Evolutionary conservation across 495 filamentous ascomycete species (phyloP).

Genomic region (Aspergillus biplanus): DNA sequence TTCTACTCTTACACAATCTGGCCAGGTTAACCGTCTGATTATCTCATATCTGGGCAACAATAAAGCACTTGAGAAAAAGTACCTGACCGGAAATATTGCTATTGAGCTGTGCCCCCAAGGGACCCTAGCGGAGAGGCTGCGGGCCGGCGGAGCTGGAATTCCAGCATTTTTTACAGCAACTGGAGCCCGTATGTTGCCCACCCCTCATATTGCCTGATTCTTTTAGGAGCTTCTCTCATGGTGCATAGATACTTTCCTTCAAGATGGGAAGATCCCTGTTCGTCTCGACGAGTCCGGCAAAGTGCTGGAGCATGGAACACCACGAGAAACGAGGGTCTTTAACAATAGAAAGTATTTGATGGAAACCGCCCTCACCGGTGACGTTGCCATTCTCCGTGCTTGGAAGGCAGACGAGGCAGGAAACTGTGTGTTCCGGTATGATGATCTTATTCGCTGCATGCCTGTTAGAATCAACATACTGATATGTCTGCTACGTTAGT

Average conservation of each 20-base stretch:
- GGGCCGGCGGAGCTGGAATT: constrained; percentile 83
- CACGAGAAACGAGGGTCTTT: constrained; percentile 83
- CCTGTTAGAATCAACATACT: constrained; percentile 2
- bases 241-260: constrained; percentile 65
- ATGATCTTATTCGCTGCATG: constrained; percentile 19
- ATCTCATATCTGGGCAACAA: constrained; percentile 88
- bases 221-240: constrained; percentile 2
- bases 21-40: constrained; percentile 83
- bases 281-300: constrained; percentile 75
- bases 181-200: constrained; percentile 58
- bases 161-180: constrained; percentile 93
- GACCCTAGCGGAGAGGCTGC: constrained; percentile 82
- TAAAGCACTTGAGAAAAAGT: constrained; percentile 83
- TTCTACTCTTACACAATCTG: constrained; percentile 74
- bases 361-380: constrained; percentile 81
- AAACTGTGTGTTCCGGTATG: constrained; percentile 86
- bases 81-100: constrained; percentile 78
- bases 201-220: background rate
- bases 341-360: constrained; percentile 83
- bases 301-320: constrained; percentile 68
- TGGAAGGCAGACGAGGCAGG: constrained; percentile 86
- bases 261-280: constrained; percentile 82
- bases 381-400: constrained; percentile 87
- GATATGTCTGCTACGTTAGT: constrained; percentile 24
- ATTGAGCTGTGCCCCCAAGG: constrained; percentile 90